Evolutionary conservation across 768 basidiomycete genomes (phyloP), one percentile per base, ranked within the genome.

Genomic region (Boletellus ananas): DNA sequence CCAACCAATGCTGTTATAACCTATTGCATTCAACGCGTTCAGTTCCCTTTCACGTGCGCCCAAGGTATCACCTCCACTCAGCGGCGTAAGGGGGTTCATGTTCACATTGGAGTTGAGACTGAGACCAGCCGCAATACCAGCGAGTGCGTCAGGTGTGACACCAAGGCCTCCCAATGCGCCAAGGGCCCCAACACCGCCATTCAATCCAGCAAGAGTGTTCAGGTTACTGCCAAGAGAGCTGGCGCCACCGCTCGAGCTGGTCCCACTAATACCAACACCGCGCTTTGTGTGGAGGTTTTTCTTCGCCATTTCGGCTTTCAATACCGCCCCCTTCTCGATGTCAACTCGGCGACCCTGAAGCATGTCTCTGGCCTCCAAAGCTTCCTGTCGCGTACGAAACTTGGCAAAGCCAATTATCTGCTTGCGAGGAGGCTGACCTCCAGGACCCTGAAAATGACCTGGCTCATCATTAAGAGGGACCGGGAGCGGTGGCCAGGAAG

Each of bases 301-400:
- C 82, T 98, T 98, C 17, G 96, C 96, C 94, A 99, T 97, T 72
- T 98, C 96, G 18, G 95, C 96, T 69, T 97, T 98, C 34, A 99
- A 69, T 3, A 94, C 86, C 1, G 90, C 84, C 13, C 93, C 93
- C 61, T 92, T 93, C 69, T 97, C 90, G 29, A 89, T 82, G 61
- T 98, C 96, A 33, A 98, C 90, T 49, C 91, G 79, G 46, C 87
- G 78, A 6, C 95, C 94, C 65, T 94, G 93, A 6, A 99, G 74
- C 6, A 83, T 77, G 61, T 98, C 95, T 34, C 90, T 76, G 9
- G 96, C 96, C 12, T 82, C 81, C 2, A 96, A 67, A 0, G 96
- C 96, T 60, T 94, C 91, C 40, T 84, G 80, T 21, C 93, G 79
- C 29, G 90, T 84, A 46, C 84, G 79, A 72, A 99, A 99, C 67